phyloP scores from a whole-genome alignment of 345 rosid species.

The Cochlearia excelsa region DNA sequence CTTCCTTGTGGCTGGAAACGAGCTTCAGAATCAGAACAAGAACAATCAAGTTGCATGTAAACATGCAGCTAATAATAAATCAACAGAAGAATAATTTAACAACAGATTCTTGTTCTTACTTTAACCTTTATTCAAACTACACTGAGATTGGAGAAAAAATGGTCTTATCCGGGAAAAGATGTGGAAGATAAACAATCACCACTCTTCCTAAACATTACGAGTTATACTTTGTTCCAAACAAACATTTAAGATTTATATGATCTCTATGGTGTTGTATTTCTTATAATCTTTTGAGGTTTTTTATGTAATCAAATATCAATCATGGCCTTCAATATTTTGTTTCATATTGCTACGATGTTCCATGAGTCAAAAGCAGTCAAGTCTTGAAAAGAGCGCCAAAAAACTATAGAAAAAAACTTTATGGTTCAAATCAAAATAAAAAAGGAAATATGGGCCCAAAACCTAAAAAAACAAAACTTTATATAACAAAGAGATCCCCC shows the following conservation, averaged over 20 bases:
- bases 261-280: too few relatives aligned
- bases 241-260: too few relatives aligned
- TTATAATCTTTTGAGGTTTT: too few relatives aligned
- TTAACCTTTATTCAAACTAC: neutral
- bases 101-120: conserved; percentile 1
- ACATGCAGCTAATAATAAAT: conserved; percentile 42
- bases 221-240: too few relatives aligned
- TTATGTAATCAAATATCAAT: too few relatives aligned
- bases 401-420: conserved; percentile 12
- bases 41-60: conserved; percentile 45
- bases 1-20: conserved; percentile 91
- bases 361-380: too few relatives aligned
- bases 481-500: neutral
- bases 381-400: too few relatives aligned
- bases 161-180: neutral
- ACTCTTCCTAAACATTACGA: too few relatives aligned
- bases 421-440: conserved; percentile 19
- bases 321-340: too few relatives aligned
- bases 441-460: neutral
- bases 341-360: too few relatives aligned
- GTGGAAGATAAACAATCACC: too few relatives aligned
- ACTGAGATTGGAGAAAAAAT: neutral
- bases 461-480: neutral
- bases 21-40: conserved; percentile 41
- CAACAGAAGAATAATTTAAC: conserved; percentile 36